These are phyloP conservation scores for Rasamsonia emersonii DNA, from an alignment of 2,329 filamentous ascomycete species.

Conservation along the genomic window DNA sequence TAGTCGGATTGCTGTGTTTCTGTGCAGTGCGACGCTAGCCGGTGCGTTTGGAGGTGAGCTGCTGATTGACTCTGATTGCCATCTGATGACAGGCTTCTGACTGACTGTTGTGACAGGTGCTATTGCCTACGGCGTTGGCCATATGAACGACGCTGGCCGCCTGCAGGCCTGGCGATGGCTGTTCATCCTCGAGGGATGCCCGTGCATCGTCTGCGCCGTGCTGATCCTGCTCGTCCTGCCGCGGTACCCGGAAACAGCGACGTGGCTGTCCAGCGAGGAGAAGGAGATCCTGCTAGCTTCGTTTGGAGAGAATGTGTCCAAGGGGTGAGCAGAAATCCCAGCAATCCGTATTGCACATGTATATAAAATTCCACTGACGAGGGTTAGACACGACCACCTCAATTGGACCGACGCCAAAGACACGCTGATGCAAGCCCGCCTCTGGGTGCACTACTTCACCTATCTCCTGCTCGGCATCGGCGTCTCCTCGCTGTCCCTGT, in stretches of 20 bases:
- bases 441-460: slow-evolving; percentile 12
- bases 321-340: slow-evolving; percentile 6
- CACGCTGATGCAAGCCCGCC: not conserved
- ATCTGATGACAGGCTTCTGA: too few species aligned
- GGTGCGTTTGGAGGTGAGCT: slow-evolving; percentile 4
- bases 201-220: slow-evolving; percentile 6
- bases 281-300: slow-evolving; percentile 4
- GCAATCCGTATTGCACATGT: too few species aligned
- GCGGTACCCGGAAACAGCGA: slow-evolving; percentile 22
- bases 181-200: slow-evolving; percentile 22
- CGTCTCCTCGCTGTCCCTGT: slow-evolving; percentile 6
- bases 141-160: slow-evolving; percentile 2
- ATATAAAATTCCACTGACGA: too few species aligned
- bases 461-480: slow-evolving; percentile 8
- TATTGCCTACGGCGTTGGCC: slow-evolving; percentile 3
- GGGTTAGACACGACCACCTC: not conserved
- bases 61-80: too few species aligned
- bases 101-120: too few species aligned
- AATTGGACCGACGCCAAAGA: not conserved
- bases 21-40: slow-evolving; percentile 12
- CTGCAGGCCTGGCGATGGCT: slow-evolving; percentile 4
- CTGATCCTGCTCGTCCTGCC: slow-evolving; percentile 25
- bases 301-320: slow-evolving; percentile 5
- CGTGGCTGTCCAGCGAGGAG: slow-evolving; percentile 21
- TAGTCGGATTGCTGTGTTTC: slow-evolving; percentile 23